Evolutionary conservation across 1,139 yeast species (phyloP), one percentile per base, ranked within the genome.

Genomic region (Geotrichum australiense): DNA sequence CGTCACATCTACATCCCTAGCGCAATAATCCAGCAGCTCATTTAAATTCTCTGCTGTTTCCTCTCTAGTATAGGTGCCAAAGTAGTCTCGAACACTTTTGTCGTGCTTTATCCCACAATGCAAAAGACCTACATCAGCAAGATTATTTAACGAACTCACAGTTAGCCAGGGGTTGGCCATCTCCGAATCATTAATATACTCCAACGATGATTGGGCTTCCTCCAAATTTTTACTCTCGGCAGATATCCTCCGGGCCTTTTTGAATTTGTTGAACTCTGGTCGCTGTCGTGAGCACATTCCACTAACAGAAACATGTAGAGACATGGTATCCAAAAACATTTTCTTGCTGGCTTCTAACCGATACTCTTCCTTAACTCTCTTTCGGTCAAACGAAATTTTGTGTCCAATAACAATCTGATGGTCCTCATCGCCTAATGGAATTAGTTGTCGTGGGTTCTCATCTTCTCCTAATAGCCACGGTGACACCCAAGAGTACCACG

Each of bases 401-500:
- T 86, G 96, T 0, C 99, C 99, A 6, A 91, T 70, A 3, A 91
- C 68, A 10, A 91, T 64, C 50, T 78, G 80, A 5, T 47, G 41
- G 5, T 47, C 50, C 7, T 55, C 49, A 12, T 42, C 41, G 51
- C 80, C 73, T 58, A 91, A 61, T 0, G 97, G 96, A 1, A 91
- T 78, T 43, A 93, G 64, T 53, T 87, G 94, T 31, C 75, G 67
- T 54, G 68, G 53, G 12, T 51, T 44, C 2, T 66, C 71, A 34
- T 79, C 70, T 49, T 73, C 78, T 1, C 72, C 75, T 2, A 79
- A 68, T 14, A 91, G 61, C 58, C 73, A 77, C 0, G 98, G 98
- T 0, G 96, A 86, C 1, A 86, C 79, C 99, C 99, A 93, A 0
- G 80, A 80, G 58, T 89, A 93, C 96, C 97, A 87, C 0, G 96